Evolutionary conservation across 73 alveolate species (phyloP), one percentile per base, ranked within the genome.

Genomic region (Effrenium voratum): DNA sequence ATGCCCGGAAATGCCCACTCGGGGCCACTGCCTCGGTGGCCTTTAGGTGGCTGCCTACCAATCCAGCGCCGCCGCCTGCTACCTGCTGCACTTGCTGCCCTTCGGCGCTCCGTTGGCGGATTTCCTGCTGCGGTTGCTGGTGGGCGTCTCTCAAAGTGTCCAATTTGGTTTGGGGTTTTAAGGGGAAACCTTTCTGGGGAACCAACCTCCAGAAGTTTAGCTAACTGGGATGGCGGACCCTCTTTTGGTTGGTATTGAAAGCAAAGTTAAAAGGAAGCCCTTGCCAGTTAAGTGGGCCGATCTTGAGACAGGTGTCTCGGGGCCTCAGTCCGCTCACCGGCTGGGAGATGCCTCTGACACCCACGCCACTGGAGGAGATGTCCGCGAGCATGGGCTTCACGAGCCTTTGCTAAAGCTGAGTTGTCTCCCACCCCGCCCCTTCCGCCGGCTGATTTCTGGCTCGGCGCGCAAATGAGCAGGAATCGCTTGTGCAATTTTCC

Each of bases 321-420:
- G 10, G 10, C 22, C 68, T 22, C 30, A 55, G 10, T 10, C 22
- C 22, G 30, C 68, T 55, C 30, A 10, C 22, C 68, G 63, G 63
- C 63, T 8, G 63, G 63, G 8, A 52, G 63, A 52, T 19, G 26
- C 63, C n/a, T n/a, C 46, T 72, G 82, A 19, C 82, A 16, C 82
- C 82, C n/a, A 72, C 82, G 5, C 82, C 82, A 16, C 15, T n/a
- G 50, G 82, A 72, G 38, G 82, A 72, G 49, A 38, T 72, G 82
- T 36, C 45, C 34, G 82, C 82, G 10, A 47, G 49, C 5, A 72
- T 72, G 82, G 82, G 82, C 45, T 72, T 44, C 49, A 44, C 82
- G 82, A n/a, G n/a, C 82, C 28, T 13, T 47, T 12, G 28, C 73
- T 16, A 26, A 28, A 59, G 26, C 10, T 19, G 19, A 52, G 66